Percentiles rank a stretch among this genome's conserved stretches.
phyloP scores from a whole-genome alignment of 2,329 filamentous ascomycete species.

The Mollisiaceae sp. region DNA sequence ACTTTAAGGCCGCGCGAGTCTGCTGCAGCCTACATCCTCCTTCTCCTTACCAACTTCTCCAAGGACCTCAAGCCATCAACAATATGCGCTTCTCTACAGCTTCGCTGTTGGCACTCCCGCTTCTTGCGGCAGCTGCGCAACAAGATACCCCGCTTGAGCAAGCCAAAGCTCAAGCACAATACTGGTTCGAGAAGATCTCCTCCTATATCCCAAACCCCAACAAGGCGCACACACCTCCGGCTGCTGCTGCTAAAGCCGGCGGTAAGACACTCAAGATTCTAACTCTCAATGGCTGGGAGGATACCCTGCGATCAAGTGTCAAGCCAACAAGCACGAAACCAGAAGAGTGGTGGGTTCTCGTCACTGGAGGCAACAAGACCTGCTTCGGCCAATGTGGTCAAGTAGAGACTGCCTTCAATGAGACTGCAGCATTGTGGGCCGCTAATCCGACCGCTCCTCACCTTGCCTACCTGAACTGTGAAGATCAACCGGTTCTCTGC shows the following conservation, averaged over 20 bases:
- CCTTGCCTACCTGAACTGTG: conserved; percentile 74
- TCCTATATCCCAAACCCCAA: conserved; percentile 58
- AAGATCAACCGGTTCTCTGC: conserved; percentile 75
- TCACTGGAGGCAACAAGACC: conserved; percentile 79
- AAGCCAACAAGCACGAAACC: conserved; percentile 63
- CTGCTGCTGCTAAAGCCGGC: conserved; percentile 57
- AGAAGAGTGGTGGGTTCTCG: conserved; percentile 77
- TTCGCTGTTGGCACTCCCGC: conserved; percentile 59
- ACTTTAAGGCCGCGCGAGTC: conserved; percentile 10
- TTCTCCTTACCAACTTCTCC: conserved; percentile 21
- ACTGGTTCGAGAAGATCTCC: conserved; percentile 65
- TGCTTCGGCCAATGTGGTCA: conserved; percentile 69
- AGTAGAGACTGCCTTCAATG: conserved; percentile 69
- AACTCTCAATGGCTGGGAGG: conserved; percentile 73
- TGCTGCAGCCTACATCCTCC: conserved; percentile 20
- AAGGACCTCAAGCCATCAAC: conserved; percentile 17
- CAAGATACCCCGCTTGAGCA: conserved; percentile 58
- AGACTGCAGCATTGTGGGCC: conserved; percentile 68
- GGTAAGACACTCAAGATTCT: conserved; percentile 59
- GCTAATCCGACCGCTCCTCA: conserved; percentile 65
- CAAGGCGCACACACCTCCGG: conserved; percentile 45
- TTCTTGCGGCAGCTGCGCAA: conserved; percentile 59
- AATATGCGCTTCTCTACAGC: conserved; percentile 63
- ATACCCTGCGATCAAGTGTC: conserved; percentile 67
- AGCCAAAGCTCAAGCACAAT: conserved; percentile 67